Base-by-base conservation (phyloP, 805 yeast genomes). In the Lachancea cidri region DNA sequence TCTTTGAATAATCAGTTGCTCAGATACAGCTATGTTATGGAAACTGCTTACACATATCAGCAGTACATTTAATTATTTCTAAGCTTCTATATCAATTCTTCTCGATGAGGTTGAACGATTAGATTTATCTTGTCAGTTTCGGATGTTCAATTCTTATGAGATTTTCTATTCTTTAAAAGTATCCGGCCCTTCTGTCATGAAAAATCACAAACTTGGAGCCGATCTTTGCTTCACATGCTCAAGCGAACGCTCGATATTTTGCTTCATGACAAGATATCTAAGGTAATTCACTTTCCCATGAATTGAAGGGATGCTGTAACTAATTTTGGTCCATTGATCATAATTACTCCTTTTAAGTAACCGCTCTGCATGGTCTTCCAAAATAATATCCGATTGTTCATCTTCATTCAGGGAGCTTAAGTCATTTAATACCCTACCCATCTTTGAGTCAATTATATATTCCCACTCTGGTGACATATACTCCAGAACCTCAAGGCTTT, bases 401-500 rank as follows among this genome's bases (percentile, higher is more conserved):
- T 41, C 39, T 15, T 41, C 36, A 13, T 17, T 16, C 17, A 41
- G 16, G 5, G 20, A 19, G 16, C 36, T 22, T 19, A 41, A 34
- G 4, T 36, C 33, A 32, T 35, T 32, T 8, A 41, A 27, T 18
- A 41, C 27, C 15, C 25, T 39, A 17, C 44, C 44, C 13, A 17
- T 36, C 19, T 41, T 41, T 18, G 15, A 34, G 15, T 41, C 36
- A 19, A 41, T 22, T 16, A 25, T 17, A 18, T 35, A 35, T 25
- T 41, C 44, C 44, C 44, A 41, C 17, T 41, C 44, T 25, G 44
- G 33, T 17, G 44, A 35, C 44, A 41, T 41, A 29, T 36, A 36
- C n/a, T 35, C 39, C 33, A 41, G 17, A 40, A 41, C 44, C 25
- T 41, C 39, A 39, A 41, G 27, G 20, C 48, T 45, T 32, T 43